Base-by-base conservation (phyloP, 1,139 yeast genomes). In the Lodderomyces jiufengensis region DNA sequence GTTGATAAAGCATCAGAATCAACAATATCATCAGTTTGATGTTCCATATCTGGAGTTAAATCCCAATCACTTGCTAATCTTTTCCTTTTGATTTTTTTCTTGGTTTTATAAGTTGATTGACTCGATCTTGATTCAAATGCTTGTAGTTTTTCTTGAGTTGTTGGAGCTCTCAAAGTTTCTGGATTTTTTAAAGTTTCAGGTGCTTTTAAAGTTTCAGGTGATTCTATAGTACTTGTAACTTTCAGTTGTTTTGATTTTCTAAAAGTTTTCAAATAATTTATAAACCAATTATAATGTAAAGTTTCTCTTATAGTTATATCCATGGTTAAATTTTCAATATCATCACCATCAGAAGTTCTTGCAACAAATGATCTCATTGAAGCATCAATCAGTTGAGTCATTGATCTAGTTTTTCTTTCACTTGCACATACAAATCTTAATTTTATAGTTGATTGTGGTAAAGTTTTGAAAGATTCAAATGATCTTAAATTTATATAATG, bases 401-500 rank as follows among this genome's bases (percentile, higher is more conserved):
- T 31, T 3, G 47, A 44, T 3, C 47, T 33, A 18, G 37, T 29
- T 6, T 37, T 30, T 14, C 46, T 32, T 18, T 31, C 20, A 9
- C 18, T 32, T 11, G 28, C 11, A 31, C 46, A 44, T 32, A 31
- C 28, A 22, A 49, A 36, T 14, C 26, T 26, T 9, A 51, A 35
- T 22, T 28, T 36, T 9, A 47, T 25, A 22, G 36, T 39, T 27
- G 28, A 40, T 32, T 28, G 47, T 27, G 41, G 47, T 29, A 29
- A 38, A 20, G 34, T 32, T 20, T 15, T 36, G 31, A 32, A 40
- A n/a, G 23, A 37, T 33, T 23, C 34, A 37, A 41, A 45, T 33
- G 41, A 37, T 9, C 30, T 22, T 24, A 52, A 40, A 29, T 51
- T 51, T 10, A 41, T 27, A 31, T 47, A 43, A 27, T 45, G 42